Base-by-base conservation (phyloP, 2,329 filamentous ascomycete species). In the Penicillium sp. region DNA sequence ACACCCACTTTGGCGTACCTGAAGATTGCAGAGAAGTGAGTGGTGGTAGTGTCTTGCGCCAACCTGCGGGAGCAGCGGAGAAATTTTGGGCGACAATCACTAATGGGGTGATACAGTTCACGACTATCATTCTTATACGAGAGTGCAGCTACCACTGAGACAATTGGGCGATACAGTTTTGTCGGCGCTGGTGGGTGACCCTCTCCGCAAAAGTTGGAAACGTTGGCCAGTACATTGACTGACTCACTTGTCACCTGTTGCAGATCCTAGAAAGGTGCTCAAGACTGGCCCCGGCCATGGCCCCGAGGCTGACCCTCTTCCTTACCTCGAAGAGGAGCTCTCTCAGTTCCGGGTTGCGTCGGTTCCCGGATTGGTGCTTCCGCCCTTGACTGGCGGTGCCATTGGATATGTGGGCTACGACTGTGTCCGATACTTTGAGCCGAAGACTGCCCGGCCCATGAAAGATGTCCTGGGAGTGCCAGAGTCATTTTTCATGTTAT, bases 361-460 rank as follows among this genome's bases (percentile, higher is more conserved):
- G 36, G 85, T 99, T 3, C 92, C 94, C 0, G 90, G 87, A 1
- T 78, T 97, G 67, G 84, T 84, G 66, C 82, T 99, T 33, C 94
- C 94, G 48, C 90, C 91, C 23, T 79, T 99, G 77, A 91, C 90
- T 0, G 94, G 92, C 36, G 94, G 94, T 46, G 94, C 92, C 11
- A 91, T 99, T 67, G 94, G 94, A 55, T 99, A 97, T 73, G 91
- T 97, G 5, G 92, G 92, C 49, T 99, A 99, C 71, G 94, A 99
- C 72, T 99, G 94, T 74, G 91, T 99, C 67, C 87, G 88, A 69
- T 97, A 97, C 77, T 99, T 99, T 65, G 94, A 99, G 80, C 94
- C 94, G 58, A 95, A 92, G 82, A 97, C 94, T n/a, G 87, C 87
- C 23, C 85, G 92, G 46, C 86, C 91, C 2, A 86, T 97, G 80